These are phyloP conservation scores for Anastatica hierochuntica DNA, from an alignment of 345 rosid species.

Conservation along the genomic window DNA sequence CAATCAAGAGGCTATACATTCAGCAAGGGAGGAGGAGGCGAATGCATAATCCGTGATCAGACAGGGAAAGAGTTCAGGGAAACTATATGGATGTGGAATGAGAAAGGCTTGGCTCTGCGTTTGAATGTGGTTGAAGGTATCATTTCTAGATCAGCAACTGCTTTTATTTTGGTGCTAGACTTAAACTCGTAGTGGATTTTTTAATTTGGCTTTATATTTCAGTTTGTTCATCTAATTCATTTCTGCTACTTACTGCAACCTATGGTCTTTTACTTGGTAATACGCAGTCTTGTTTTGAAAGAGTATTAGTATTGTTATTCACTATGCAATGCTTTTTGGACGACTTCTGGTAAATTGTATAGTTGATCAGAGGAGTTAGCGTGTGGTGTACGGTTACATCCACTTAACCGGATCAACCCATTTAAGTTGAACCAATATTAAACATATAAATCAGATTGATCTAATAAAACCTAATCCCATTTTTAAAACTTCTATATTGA, in stretches of 20 bases:
- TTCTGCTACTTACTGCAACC: not conserved
- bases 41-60: constrained; percentile 5
- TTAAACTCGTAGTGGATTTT: not conserved
- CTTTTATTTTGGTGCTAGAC: not conserved
- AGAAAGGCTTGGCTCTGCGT: constrained; percentile 12
- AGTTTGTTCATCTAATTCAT: not conserved
- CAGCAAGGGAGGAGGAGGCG: not conserved
- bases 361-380: too few species aligned
- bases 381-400: not conserved
- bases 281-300: too few species aligned
- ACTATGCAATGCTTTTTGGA: too few species aligned
- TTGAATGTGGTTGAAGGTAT: constrained; percentile 10
- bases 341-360: too few species aligned
- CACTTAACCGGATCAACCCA: not conserved
- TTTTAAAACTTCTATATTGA: too few species aligned
- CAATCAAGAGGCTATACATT: constrained; percentile 8
- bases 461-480: too few species aligned
- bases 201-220: not conserved
- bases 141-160: not conserved
- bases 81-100: constrained; percentile 11
- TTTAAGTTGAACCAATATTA: not conserved
- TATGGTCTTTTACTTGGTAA: too few species aligned
- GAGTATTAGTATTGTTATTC: too few species aligned
- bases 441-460: too few species aligned
- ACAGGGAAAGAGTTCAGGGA: constrained; percentile 10